Percentiles rank a stretch among this genome's conserved stretches.
Evolutionary conservation across 768 basidiomycete species (phyloP).

Genomic region (Mycena galopus): DNA sequence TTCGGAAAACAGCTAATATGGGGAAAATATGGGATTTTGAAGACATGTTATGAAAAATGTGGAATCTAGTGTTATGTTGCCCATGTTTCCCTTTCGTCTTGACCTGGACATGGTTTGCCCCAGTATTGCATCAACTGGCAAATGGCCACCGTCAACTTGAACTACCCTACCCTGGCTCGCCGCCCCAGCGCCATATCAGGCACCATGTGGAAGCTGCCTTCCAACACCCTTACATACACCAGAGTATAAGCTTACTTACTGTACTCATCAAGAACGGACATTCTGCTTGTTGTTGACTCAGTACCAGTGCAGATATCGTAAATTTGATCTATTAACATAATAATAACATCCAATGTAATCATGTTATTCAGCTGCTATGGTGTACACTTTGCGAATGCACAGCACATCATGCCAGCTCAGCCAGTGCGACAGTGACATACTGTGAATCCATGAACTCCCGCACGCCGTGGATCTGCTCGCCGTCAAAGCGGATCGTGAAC

Average conservation of each 20-base stretch:
- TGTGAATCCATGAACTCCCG: slow-evolving; percentile 21
- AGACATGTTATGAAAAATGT: too few species aligned
- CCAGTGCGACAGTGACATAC: slow-evolving; percentile 17
- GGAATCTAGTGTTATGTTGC: too few species aligned
- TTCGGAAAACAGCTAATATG: too few species aligned
- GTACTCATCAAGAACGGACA: background rate
- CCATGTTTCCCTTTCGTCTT: too few species aligned
- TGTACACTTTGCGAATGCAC: slow-evolving; percentile 16
- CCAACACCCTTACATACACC: too few species aligned
- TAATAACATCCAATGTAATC: slow-evolving; percentile 15
- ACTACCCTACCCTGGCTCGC: too few species aligned
- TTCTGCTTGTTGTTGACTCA: background rate
- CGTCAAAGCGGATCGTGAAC: slow-evolving; percentile 22
- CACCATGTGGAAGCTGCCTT: too few species aligned
- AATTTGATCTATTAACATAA: slow-evolving; percentile 11
- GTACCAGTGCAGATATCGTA: slow-evolving; percentile 2
- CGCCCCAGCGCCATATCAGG: too few species aligned
- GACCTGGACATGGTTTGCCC: too few species aligned
- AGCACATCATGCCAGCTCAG: slow-evolving; percentile 14
- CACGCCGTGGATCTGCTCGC: slow-evolving; percentile 12
- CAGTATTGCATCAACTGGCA: too few species aligned
- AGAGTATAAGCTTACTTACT: background rate
- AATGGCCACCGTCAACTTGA: too few species aligned
- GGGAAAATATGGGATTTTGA: too few species aligned
- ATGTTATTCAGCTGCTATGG: slow-evolving; percentile 13